These are phyloP conservation scores for Strombidium stylifer DNA, from an alignment of 73 alveolate genomes.

Conservation along the genomic window DNA sequence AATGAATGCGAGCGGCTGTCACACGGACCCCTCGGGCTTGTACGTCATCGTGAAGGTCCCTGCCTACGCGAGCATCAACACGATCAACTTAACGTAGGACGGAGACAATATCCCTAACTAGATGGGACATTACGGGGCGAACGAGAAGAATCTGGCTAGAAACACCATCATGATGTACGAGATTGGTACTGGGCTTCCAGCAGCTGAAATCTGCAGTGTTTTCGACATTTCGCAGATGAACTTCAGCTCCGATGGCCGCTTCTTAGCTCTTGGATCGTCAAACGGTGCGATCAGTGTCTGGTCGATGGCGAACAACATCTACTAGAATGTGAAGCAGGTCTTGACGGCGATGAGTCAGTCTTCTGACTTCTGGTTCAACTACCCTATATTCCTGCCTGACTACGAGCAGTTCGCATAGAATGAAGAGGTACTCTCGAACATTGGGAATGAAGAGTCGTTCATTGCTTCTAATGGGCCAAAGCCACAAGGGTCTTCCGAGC, in stretches of 20 bases:
- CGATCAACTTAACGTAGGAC: neutral
- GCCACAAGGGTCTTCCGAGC: too few relatives aligned
- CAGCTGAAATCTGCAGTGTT: conserved; percentile 45
- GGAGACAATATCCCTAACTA: neutral
- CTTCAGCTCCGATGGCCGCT: conserved; percentile 55
- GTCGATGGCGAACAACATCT: conserved; percentile 53
- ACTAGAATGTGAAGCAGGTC: conserved; percentile 21
- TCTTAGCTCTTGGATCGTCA: conserved; percentile 42
- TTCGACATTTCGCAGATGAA: conserved; percentile 38
- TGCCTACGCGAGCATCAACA: conserved; percentile 19
- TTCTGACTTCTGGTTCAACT: conserved; percentile 62
- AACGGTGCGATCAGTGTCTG: conserved; percentile 57
- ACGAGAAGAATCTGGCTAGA: conserved; percentile 37
- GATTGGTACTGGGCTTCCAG: conserved; percentile 60
- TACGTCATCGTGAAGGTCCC: conserved; percentile 38
- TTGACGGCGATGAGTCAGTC: conserved; percentile 17
- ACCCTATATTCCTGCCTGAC: conserved; percentile 52
- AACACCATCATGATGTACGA: conserved; percentile 59
- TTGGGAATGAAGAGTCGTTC: too few relatives aligned
- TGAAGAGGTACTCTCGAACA: too few relatives aligned
- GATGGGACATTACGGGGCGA: neutral
- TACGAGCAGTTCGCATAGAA: too few relatives aligned
- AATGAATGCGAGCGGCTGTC: conserved; percentile 38
- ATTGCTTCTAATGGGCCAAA: too few relatives aligned
- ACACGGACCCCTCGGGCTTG: conserved; percentile 49